Evolutionary conservation across 345 rosid genomes (phyloP), one percentile per base, ranked within the genome.

Genomic region (Bruguiera parviflora): DNA sequence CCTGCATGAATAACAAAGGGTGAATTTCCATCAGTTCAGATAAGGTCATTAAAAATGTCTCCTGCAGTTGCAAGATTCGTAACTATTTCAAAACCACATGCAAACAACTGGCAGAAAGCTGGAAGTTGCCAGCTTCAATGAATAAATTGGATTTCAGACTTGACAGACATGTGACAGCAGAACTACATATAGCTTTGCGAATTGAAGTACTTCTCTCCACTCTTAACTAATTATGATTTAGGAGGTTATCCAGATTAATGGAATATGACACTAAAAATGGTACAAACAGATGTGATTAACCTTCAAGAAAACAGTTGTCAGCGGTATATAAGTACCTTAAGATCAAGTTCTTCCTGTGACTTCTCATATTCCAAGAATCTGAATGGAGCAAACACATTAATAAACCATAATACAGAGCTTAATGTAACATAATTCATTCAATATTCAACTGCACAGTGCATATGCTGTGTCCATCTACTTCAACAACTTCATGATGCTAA

Each of bases 321-420:
- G 24, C 32, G 65, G 37, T 35, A 29, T 56, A 72, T 16, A 57
- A 24, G 31, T 84, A 92, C 96, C 98, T 90, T 90, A 67, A 69
- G 10, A 56, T 68, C 80, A 63, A 90, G 89, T 43, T 85, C 87
- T 72, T 84, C 78, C 61, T 67, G 75, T 58, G 72, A 86, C 82
- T 74, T 81, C 80, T 86, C 89, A 73, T 81, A 83, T 58, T 87
- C 98, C 78, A 58, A 65, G 74, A 87, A 90, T 83, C 98, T 90
- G 86, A 72, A 19, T 47, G 20, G 37, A 47, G 55, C 29, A 58
- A 57, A 66, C 8, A 60, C 20, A 25, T 43, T 21, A 63, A 11
- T 53, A 25, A 67, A 37, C 51, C 32, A 43, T 18, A 20, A 20
- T 2, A 20, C 9, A 37, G 39, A 1, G 15, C 11, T 9, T 22